Evolutionary conservation across 2,329 filamentous ascomycete species (phyloP).

Genomic region (Daldinia sp.): DNA sequence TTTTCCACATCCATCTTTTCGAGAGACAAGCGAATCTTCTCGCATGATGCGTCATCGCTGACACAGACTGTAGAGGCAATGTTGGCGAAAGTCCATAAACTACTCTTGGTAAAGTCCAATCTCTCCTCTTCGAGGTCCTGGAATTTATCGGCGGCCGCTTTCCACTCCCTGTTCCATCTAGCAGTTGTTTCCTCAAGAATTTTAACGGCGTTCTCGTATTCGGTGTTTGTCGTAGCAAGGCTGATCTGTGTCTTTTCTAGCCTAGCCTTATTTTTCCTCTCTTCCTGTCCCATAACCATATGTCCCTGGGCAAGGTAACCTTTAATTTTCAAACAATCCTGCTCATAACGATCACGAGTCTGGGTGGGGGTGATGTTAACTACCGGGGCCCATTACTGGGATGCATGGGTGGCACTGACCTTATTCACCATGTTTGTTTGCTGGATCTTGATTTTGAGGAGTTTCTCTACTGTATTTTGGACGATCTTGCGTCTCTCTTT

Average conservation of each 20-base stretch:
- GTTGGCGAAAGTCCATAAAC: slow-evolving; percentile 97
- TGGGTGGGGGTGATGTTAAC: slow-evolving; percentile 45
- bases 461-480: slow-evolving; percentile 90
- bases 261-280: slow-evolving; percentile 98
- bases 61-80: slow-evolving; percentile 97
- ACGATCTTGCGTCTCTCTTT: slow-evolving; percentile 98
- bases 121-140: slow-evolving; percentile 98
- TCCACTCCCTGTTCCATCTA: slow-evolving; percentile 98
- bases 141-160: slow-evolving; percentile 96
- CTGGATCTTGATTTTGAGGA: slow-evolving; percentile 90
- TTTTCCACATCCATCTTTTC: slow-evolving; percentile 98
- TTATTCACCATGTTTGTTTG: slow-evolving; percentile 94
- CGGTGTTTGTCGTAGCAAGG: slow-evolving; percentile 86
- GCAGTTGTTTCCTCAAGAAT: slow-evolving; percentile 92
- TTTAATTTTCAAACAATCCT: slow-evolving; percentile 98
- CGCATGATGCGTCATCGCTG: slow-evolving; percentile 94
- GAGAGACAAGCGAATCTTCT: slow-evolving; percentile 91
- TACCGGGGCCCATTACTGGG: background rate
- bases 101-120: slow-evolving; percentile 96
- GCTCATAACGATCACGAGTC: slow-evolving; percentile 93
- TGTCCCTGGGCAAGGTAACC: slow-evolving; percentile 97
- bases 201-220: slow-evolving; percentile 94
- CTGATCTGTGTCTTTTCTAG: slow-evolving; percentile 98
- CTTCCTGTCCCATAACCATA: slow-evolving; percentile 99
- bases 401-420: slow-evolving; percentile 55